These are phyloP conservation scores for Falciphora oryzae DNA, from an alignment of 2,329 filamentous ascomycete genomes.

Conservation along the genomic window DNA sequence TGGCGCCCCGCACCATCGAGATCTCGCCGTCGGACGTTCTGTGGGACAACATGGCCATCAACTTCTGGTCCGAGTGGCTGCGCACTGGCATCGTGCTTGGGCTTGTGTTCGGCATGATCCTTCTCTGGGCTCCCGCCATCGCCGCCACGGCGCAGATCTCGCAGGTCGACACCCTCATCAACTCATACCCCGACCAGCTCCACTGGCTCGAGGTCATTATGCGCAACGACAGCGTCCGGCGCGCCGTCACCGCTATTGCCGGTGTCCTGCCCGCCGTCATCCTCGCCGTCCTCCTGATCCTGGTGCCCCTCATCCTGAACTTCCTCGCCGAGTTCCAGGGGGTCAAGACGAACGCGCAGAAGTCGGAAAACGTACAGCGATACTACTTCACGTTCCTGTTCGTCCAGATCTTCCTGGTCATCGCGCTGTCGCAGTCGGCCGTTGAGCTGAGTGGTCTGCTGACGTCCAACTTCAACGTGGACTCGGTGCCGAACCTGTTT, in stretches of 20 bases:
- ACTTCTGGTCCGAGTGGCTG: constrained; percentile 87
- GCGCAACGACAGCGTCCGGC: constrained; percentile 52
- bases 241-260: constrained; percentile 59
- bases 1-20: constrained; percentile 89
- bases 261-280: constrained; percentile 80
- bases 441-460: constrained; percentile 48
- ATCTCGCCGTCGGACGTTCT: constrained; percentile 88
- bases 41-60: constrained; percentile 96
- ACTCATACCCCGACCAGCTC: constrained; percentile 31
- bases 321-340: constrained; percentile 69
- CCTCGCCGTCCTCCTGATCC: constrained; percentile 68
- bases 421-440: constrained; percentile 71
- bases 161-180: constrained; percentile 66
- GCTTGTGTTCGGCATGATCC: constrained; percentile 66
- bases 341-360: constrained; percentile 73
- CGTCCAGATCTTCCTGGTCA: constrained; percentile 88
- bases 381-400: constrained; percentile 96
- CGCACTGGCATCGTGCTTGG: constrained; percentile 60
- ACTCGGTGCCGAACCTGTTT: constrained; percentile 63
- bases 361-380: constrained; percentile 76
- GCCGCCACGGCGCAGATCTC: constrained; percentile 80
- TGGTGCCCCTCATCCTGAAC: constrained; percentile 75
- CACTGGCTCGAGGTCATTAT: constrained; percentile 67
- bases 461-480: constrained; percentile 46
- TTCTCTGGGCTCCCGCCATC: constrained; percentile 88